phyloP scores from a whole-genome alignment of 306 rosid genomes.

The Medicago truncatula region DNA sequence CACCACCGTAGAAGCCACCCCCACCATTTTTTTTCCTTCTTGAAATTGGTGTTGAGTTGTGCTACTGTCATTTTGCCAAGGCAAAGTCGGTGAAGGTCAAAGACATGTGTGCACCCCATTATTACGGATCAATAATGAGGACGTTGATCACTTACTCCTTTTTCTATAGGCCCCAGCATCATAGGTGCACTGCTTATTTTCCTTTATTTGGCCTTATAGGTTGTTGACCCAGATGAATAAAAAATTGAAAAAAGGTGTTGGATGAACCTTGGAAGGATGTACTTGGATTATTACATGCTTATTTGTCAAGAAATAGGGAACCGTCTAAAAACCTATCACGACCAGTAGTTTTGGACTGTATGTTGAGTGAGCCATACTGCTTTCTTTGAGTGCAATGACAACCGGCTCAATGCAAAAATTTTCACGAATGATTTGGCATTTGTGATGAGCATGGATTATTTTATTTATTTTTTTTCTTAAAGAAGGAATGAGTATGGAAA shows the following conservation, averaged over 20 bases:
- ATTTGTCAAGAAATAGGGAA: no score
- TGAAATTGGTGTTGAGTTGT: background rate
- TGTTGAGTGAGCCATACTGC: no score
- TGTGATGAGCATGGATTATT: no score
- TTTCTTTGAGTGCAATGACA: no score
- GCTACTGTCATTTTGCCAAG: conserved; percentile 34
- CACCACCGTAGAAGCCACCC: background rate
- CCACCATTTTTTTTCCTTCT: background rate
- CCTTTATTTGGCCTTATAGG: conserved; percentile 21
- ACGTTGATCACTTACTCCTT: conserved; percentile 13
- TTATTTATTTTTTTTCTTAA: no score
- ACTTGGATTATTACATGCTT: no score
- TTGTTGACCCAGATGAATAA: conserved; percentile 29
- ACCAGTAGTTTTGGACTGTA: no score
- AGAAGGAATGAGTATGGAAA: no score
- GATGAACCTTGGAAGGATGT: background rate
- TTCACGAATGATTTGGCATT: no score
- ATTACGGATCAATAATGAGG: conserved; percentile 32
- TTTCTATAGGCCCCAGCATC: conserved; percentile 30
- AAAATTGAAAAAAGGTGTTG: background rate
- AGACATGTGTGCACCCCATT: conserved; percentile 34
- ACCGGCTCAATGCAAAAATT: no score
- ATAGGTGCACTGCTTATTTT: conserved; percentile 10
- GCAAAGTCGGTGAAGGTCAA: conserved; percentile 16
- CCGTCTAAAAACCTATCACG: no score